These are phyloP conservation scores for Colletotrichum graminicola DNA, from an alignment of 2,329 filamentous ascomycete genomes.

Conservation along the genomic window DNA sequence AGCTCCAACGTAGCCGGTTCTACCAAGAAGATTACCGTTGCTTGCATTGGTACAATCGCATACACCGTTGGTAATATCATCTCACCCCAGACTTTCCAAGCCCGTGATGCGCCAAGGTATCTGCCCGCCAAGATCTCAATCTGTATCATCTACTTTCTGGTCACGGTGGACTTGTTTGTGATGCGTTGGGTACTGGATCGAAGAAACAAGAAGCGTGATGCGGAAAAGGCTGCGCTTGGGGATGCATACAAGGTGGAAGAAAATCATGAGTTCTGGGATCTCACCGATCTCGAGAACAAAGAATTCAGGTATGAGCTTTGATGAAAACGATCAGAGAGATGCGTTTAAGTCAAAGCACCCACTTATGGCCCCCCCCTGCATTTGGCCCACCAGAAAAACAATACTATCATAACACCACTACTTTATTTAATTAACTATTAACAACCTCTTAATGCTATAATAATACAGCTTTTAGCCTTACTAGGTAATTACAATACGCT, in stretches of 20 bases:
- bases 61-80: conserved; percentile 69
- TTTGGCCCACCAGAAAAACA: too few relatives aligned
- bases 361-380: too few relatives aligned
- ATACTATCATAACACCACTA: too few relatives aligned
- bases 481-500: too few relatives aligned
- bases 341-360: too few relatives aligned
- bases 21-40: conserved; percentile 72
- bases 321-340: neutral
- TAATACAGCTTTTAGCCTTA: too few relatives aligned
- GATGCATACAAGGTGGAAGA: conserved; percentile 61
- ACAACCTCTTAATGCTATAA: too few relatives aligned
- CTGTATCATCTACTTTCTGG: conserved; percentile 67
- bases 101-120: conserved; percentile 63
- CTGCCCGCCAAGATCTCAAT: conserved; percentile 67
- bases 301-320: conserved; percentile 61
- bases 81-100: conserved; percentile 67
- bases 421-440: too few relatives aligned
- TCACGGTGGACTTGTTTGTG: conserved; percentile 58
- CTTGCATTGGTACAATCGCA: conserved; percentile 66
- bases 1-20: conserved; percentile 44
- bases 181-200: conserved; percentile 51
- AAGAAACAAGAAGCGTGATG: conserved; percentile 47
- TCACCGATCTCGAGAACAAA: conserved; percentile 75
- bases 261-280: conserved; percentile 69
- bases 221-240: conserved; percentile 58